Evolutionary conservation across 805 yeast species (phyloP).

Genomic region (Candida ovalis): DNA sequence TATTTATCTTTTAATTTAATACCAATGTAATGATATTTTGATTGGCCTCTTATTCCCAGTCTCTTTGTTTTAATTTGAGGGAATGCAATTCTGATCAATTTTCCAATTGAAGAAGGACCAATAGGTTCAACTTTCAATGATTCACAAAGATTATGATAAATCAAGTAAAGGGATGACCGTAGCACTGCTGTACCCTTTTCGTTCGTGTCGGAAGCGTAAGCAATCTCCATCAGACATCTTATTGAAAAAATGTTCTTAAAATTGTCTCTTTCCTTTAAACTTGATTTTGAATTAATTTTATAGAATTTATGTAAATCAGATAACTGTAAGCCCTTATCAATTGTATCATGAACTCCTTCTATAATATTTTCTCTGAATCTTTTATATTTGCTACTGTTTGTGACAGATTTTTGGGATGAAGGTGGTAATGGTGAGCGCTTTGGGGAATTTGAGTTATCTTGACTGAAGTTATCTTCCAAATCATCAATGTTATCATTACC

Average conservation of each 20-base stretch:
- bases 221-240: slow-evolving; percentile 24
- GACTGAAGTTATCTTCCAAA: not conserved
- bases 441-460: not conserved
- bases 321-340: slow-evolving; percentile 10
- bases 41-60: slow-evolving; percentile 73
- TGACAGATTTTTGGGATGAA: slow-evolving; percentile 11
- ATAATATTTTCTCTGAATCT: slow-evolving; percentile 14
- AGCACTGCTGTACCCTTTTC: slow-evolving; percentile 14
- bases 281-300: slow-evolving; percentile 15
- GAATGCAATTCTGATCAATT: slow-evolving; percentile 57
- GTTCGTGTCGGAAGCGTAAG: slow-evolving; percentile 10
- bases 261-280: slow-evolving; percentile 18
- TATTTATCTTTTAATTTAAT: slow-evolving; percentile 31
- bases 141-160: slow-evolving; percentile 21
- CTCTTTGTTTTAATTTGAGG: slow-evolving; percentile 69
- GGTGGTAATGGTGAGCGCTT: not conserved
- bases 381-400: slow-evolving; percentile 14
- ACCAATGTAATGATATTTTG: slow-evolving; percentile 82
- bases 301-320: slow-evolving; percentile 15
- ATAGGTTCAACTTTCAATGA: slow-evolving; percentile 41
- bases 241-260: slow-evolving; percentile 21
- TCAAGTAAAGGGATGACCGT: slow-evolving; percentile 20
- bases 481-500: not conserved
- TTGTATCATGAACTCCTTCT: slow-evolving; percentile 16
- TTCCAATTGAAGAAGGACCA: slow-evolving; percentile 74